These are phyloP conservation scores for Yueomyces sp. DNA, from an alignment of 805 yeast species.

Conservation along the genomic window DNA sequence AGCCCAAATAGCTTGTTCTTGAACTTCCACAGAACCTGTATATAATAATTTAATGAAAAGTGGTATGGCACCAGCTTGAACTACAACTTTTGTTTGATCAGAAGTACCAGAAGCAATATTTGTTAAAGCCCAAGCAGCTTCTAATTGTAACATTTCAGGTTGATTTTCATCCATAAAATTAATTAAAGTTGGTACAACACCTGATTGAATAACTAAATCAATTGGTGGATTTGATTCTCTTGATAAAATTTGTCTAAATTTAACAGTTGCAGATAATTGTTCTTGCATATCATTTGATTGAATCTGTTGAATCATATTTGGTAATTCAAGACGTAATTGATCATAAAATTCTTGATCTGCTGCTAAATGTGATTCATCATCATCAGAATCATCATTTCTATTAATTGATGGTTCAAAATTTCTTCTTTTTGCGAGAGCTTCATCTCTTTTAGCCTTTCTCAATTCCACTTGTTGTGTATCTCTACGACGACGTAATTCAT, in stretches of 20 bases:
- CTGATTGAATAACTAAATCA: slow-evolving; percentile 80
- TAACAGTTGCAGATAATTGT: slow-evolving; percentile 80
- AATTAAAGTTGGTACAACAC: slow-evolving; percentile 86
- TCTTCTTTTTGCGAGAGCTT: slow-evolving; percentile 86
- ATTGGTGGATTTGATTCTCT: slow-evolving; percentile 96
- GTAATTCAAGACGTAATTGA: slow-evolving; percentile 55
- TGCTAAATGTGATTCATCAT: slow-evolving; percentile 25
- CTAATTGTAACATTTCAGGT: slow-evolving; percentile 82
- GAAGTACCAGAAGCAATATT: slow-evolving; percentile 93
- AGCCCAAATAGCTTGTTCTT: slow-evolving; percentile 99
- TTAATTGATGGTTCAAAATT: slow-evolving; percentile 41
- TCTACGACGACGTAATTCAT: slow-evolving; percentile 94
- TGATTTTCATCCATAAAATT: slow-evolving; percentile 66
- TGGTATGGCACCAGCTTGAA: slow-evolving; percentile 90
- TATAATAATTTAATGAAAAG: slow-evolving; percentile 69
- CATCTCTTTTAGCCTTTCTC: slow-evolving; percentile 94
- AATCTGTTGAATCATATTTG: slow-evolving; percentile 73
- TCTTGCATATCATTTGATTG: slow-evolving; percentile 61
- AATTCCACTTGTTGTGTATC: slow-evolving; percentile 95
- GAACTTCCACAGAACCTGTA: slow-evolving; percentile 78
- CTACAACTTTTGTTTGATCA: slow-evolving; percentile 80
- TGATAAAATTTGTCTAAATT: slow-evolving; percentile 84
- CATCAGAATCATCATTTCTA: slow-evolving; percentile 43
- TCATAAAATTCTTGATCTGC: slow-evolving; percentile 31
- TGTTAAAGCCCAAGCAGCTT: slow-evolving; percentile 99